Evolutionary conservation across 2,329 filamentous ascomycete genomes (phyloP), one percentile per base, ranked within the genome.

Genomic region (Stachybotrys elegans): DNA sequence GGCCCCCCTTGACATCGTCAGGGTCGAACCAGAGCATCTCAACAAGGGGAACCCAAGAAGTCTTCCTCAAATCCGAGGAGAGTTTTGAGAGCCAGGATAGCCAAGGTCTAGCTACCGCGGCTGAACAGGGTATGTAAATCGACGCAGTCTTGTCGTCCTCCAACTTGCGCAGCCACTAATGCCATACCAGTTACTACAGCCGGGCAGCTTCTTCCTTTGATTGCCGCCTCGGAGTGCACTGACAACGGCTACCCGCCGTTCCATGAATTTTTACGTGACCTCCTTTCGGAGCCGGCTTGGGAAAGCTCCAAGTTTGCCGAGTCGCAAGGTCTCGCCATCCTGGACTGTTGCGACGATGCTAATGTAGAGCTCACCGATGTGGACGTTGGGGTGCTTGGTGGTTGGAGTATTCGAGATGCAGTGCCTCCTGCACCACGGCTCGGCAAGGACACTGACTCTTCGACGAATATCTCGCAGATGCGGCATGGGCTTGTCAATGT

Each of bases 291-390:
- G n/a, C 67, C 70, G 29, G 60, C 66, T 2, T 50, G 68, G 20
- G 61, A 68, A 20, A 48, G 60, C 7, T 50, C 58, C n/a, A 65
- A 61, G 42, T 46, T 63, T 4, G 57, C 57, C n/a, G 68, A 69
- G 44, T 53, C 59, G 4, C 70, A 71, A 43, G 69, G 67, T 1
- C 59, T 72, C 13, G 65, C 64, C 16, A 66, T 76, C 4, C 56
- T 78, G 7, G 68, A 77, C 50, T 76, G 76, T 49, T 75, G 71
- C 48, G 67, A 72, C 42, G 66, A 78, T 45, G 61, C 59, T 38
- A 73, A 68, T 44, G 58, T 77, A 22, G 73, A 78, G 38, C 62
- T 78, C 19, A 75, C 70, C 11, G 74, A 77, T 14, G 59, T 72
- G 22, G 74, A 78, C 51, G 77, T 76, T 55, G 69, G 70, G 1